phyloP scores from a whole-genome alignment of 1,139 yeast genomes.

The Maudiozyma humilis region DNA sequence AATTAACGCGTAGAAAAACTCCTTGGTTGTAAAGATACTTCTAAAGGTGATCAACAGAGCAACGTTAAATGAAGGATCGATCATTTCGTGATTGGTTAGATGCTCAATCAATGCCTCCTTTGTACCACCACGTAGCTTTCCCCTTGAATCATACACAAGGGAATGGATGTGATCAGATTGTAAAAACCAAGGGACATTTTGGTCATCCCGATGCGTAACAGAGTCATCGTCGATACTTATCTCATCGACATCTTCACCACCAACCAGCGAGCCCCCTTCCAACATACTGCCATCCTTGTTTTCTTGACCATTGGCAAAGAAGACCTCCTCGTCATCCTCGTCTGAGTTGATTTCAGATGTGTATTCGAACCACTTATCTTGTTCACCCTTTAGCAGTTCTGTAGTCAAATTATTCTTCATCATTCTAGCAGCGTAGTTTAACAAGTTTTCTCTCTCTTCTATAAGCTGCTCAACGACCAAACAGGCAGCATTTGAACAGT shows the following conservation, averaged over 20 bases:
- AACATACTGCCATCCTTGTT: conserved; percentile 8
- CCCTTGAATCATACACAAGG: conserved; percentile 63
- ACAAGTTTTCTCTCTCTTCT: conserved; percentile 60
- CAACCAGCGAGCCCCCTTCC: conserved; percentile 7
- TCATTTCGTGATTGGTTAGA: conserved; percentile 67
- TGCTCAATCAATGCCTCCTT: conserved; percentile 73
- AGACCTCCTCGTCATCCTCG: conserved; percentile 7
- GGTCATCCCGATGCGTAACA: neutral
- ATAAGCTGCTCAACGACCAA: conserved; percentile 48
- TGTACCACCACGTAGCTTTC: conserved; percentile 79
- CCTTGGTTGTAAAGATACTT: conserved; percentile 64
- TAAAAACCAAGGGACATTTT: conserved; percentile 65
- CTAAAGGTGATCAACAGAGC: conserved; percentile 70
- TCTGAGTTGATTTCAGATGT: conserved; percentile 14
- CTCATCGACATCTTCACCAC: neutral
- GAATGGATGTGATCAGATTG: conserved; percentile 72
- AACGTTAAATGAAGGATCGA: conserved; percentile 61
- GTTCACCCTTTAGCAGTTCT: conserved; percentile 50
- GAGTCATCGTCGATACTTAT: conserved; percentile 2
- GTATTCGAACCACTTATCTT: conserved; percentile 16
- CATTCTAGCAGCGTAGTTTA: conserved; percentile 66
- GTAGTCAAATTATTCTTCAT: conserved; percentile 67
- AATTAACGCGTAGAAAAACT: conserved; percentile 53
- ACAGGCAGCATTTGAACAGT: conserved; percentile 39
- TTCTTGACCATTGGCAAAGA: neutral